Evolutionary conservation across 1,284 basidiomycete genomes (phyloP), one percentile per base, ranked within the genome.

Genomic region (Puccinia hordei): DNA sequence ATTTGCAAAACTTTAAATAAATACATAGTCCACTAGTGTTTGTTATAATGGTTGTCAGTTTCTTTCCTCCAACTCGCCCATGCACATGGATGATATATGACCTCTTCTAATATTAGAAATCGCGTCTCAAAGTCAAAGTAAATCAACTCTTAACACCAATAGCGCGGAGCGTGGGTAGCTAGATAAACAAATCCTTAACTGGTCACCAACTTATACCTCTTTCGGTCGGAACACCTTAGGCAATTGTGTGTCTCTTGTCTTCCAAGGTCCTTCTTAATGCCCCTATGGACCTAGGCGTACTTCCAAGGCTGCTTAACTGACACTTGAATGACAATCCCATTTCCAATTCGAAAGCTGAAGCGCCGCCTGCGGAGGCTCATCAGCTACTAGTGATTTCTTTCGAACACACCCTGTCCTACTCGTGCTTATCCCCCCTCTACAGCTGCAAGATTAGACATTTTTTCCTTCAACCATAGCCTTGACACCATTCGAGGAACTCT

Each of bases 331-430:
- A 59, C 27, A 30, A 10, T 33, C 57, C 57, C 10, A 59, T 59
- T 59, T 59, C 57, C 57, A 59, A 59, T 59, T 59, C 57, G 27
- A 59, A 59, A 59, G 27, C 33, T 59, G 57, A 33, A 33, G 24
- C 27, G 57, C 27, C 57, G n/a, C n/a, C n/a, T n/a, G n/a, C n/a
- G n/a, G n/a, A 59, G 27, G 27, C 27, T 30, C 27, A 59, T 59
- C 57, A 33, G 46, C 12, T 59, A 59, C 12, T n/a, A n/a, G n/a
- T 27, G 57, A 59, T 5, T 3, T 41, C 38, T 41, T 41, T 10
- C 57, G 15, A 27, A 17, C 57, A 8, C 57, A 30, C 24, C 8
- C 8, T 27, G 12, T 27, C 24, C 24, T 27, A 30, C 4, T 59
- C 24, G 27, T 33, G 57, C 6, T 30, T 59, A 59, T 59, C 57